phyloP scores from a whole-genome alignment of 208 protist genomes.

The Trypanosoma rangeli region DNA sequence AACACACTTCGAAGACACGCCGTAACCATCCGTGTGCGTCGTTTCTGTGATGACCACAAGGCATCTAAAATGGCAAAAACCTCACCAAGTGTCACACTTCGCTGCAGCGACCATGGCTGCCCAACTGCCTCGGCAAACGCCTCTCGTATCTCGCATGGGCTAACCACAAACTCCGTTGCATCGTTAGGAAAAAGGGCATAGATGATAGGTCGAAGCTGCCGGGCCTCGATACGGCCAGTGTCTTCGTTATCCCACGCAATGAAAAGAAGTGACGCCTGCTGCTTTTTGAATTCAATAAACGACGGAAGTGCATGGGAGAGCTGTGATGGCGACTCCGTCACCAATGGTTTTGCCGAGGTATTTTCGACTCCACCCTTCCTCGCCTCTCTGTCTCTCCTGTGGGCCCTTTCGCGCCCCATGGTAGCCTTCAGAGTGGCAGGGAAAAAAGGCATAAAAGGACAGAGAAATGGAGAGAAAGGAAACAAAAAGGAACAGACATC shows the following conservation, averaged over 20 bases:
- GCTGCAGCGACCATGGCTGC: neutral
- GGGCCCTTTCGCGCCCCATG: neutral
- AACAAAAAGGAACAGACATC: neutral
- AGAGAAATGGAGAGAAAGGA: neutral
- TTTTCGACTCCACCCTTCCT: neutral
- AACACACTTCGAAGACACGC: constrained; percentile 13
- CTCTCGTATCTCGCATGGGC: constrained; percentile 13
- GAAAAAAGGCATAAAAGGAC: neutral
- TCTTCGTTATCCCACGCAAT: constrained; percentile 55
- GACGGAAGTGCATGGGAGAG: neutral
- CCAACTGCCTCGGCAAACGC: constrained; percentile 8
- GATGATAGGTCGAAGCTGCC: constrained; percentile 48
- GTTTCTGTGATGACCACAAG: constrained; percentile 21
- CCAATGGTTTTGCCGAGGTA: neutral
- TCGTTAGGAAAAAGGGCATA: constrained; percentile 45
- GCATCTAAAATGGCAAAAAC: constrained; percentile 41
- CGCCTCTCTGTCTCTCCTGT: neutral
- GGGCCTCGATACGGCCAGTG: constrained; percentile 39
- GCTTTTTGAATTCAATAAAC: constrained; percentile 53
- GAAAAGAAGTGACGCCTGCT: constrained; percentile 64
- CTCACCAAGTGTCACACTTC: constrained; percentile 41
- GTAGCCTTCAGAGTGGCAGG: neutral
- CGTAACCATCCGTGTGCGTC: constrained; percentile 16
- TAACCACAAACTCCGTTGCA: constrained; percentile 1
- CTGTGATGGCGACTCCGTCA: neutral